Base-by-base conservation (phyloP, 192 early-diverging fungal species). In the Backusella sp. region DNA sequence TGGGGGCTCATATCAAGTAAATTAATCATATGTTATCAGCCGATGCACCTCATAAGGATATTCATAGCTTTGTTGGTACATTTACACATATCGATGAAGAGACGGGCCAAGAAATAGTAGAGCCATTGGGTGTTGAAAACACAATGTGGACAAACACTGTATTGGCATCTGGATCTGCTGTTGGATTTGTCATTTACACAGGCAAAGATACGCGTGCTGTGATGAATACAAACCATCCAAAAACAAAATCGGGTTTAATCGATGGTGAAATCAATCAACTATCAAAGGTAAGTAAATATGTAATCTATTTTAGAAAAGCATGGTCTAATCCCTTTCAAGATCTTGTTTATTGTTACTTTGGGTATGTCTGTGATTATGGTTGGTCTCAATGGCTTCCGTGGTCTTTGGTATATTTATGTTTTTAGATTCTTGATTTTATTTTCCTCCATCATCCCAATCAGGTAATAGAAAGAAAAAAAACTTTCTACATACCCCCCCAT, bases 101-200 rank as follows among this genome's bases (percentile, higher is more conserved):
- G 46, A 74, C 72, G 2, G 76, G 76, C 21, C 26, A 42, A 11
- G 77, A 85, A 39, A 83, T 84, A 49, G 79, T 87, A 39, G 93
- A 95, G 66, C 82, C 95, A 14, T 81, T 99, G 39, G 90, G 87
- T 37, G 92, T 91, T 6, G 97, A 99, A 75, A 97, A 99, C 82
- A 96, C 93, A 12, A 79, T 99, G 53, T 99, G 97, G 97, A 92
- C 91, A 46, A 99, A 99, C 82, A 99, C 97, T 2, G 95, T 97
- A 34, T 82, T 97, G 65, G 97, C 96, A 0, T 99, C 97, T 32
- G 97, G 94, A 8, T 87, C 92, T 56, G 95, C 91, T 1, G 86
- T 97, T 62, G 95, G 93, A 15, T 90, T 95, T 77, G 93, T 97
- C 0, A 77, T 96, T 21, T 99, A 97, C 76, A 99, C 97, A 3